Evolutionary conservation across 2,329 filamentous ascomycete genomes (phyloP), one percentile per base, ranked within the genome.

Genomic region (Mollisia scopiformis): DNA sequence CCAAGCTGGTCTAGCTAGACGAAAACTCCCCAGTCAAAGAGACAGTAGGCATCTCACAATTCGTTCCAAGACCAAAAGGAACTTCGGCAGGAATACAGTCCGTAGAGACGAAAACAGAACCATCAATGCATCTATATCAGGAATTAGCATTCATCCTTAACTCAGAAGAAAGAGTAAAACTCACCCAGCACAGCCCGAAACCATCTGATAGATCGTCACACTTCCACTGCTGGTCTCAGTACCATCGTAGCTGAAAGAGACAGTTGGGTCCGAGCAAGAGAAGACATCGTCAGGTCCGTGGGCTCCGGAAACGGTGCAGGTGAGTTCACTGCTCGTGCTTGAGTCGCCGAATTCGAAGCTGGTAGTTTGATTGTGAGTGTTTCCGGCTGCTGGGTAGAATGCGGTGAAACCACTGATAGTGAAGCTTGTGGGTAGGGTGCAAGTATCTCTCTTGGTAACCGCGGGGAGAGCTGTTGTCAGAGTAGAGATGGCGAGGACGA

Each of bases 351-450:
- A 62, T 2, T 13, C 54, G 58, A 69, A 68, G 51, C 14, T 39
- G 54, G 66, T 30, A 10, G 30, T 25, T 8, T 63, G 41, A 8
- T 58, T 60, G 16, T 47, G 41, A 2, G 52, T 28, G 25, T 68
- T 69, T 4, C 31, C 49, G 13, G 16, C 43, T 7, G 66, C 53
- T 3, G 67, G 67, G 1, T 57, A 58, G 53, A 68, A 69, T 25
- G 62, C 63, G 4, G 47, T 53, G 62, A 69, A 68, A 19, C 58
- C 51, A 28, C 55, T 43, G 47, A 68, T 62, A 13, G 61, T 64
- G 58, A 68, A 69, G 19, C 39, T 25, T 19, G 28, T 39, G 33
- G 62, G 58, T 27, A 13, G 27, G 35, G 39, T 54, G 50, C 62
- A 66, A 21, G 28, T 49, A 16, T 46, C 25, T 33, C 51, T 31